Base-by-base conservation (phyloP, 2,329 filamentous ascomycete species). In the Cercospora sp. region DNA sequence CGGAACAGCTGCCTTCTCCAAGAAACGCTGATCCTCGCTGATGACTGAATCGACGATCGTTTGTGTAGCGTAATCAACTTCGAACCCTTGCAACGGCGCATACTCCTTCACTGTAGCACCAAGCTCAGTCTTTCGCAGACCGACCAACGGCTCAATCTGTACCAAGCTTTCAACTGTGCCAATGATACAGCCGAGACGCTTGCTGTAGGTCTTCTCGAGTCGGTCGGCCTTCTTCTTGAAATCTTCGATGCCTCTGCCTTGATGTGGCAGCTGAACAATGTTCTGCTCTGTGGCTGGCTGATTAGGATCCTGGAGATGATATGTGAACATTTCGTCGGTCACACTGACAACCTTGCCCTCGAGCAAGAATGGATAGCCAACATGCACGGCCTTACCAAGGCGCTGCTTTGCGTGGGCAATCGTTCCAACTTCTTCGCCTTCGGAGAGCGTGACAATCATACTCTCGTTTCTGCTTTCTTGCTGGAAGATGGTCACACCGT, bases 391-490 rank as follows among this genome's bases (percentile, higher is more conserved):
- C 79, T 94, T 87, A 55, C 94, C 94, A 55, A 99, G 85, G 77
- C 93, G 94, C 60, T 83, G 81, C 78, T 93, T 92, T 65, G 94
- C 94, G 64, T 87, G 82, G 72, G 91, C 89, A 23, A 89, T 84
- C 71, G 87, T 91, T 59, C 90, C 89, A 39, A 90, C 89, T 67
- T 83, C 81, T 70, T 94, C 92, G 0, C 91, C 87, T 42, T 92
- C 90, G 33, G 89, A 85, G 60, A 99, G 83, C 1, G 92, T 97
- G 66, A 98, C 87, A 26, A 98, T 88, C 89, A 98, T 94, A 79
- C 94, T 99, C 79, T 97, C 94, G 76, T 98, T 98, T 60, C 93
- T 90, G 78, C 94, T 97, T 73, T 98, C 95, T 74, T 94, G 89
- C 77, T 97, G 93, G 83, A 99, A 99, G 36, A 99, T 93, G 70